Evolutionary conservation across 805 yeast genomes (phyloP).

Genomic region (Zygoascus flipseniorum): DNA sequence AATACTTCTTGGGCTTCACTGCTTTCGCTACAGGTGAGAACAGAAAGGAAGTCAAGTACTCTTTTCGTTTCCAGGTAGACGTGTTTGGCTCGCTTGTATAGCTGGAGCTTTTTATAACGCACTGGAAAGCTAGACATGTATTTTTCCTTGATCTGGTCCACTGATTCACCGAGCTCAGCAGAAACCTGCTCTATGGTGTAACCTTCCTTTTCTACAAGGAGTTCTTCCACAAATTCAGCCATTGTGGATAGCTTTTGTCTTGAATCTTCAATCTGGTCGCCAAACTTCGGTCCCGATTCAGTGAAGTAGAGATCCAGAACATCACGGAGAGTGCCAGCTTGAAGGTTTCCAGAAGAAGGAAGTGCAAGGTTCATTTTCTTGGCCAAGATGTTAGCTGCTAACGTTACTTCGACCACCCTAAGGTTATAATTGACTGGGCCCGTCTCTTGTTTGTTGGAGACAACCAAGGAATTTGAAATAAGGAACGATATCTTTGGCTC

Average conservation of each 20-base stretch:
- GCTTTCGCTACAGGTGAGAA: constrained; percentile 26
- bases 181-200: constrained; percentile 44
- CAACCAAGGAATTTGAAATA: constrained; percentile 54
- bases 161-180: constrained; percentile 33
- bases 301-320: constrained; percentile 45
- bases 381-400: constrained; percentile 57
- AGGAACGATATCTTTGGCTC: constrained; percentile 42
- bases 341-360: constrained; percentile 42
- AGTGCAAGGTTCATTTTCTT: constrained; percentile 36
- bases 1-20: constrained; percentile 30
- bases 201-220: constrained; percentile 36
- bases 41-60: constrained; percentile 42
- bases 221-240: constrained; percentile 37
- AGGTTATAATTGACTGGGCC: constrained; percentile 63
- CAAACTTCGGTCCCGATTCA: constrained; percentile 28
- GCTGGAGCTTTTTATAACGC: constrained; percentile 43
- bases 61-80: constrained; percentile 55
- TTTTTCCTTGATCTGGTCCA: constrained; percentile 35
- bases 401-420: constrained; percentile 62
- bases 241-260: constrained; percentile 34
- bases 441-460: constrained; percentile 59
- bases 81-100: constrained; percentile 52
- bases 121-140: constrained; percentile 52
- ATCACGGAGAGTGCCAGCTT: constrained; percentile 56
- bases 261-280: constrained; percentile 37